phyloP scores from a whole-genome alignment of 768 basidiomycete genomes.

The Filobasidium wieringae region DNA sequence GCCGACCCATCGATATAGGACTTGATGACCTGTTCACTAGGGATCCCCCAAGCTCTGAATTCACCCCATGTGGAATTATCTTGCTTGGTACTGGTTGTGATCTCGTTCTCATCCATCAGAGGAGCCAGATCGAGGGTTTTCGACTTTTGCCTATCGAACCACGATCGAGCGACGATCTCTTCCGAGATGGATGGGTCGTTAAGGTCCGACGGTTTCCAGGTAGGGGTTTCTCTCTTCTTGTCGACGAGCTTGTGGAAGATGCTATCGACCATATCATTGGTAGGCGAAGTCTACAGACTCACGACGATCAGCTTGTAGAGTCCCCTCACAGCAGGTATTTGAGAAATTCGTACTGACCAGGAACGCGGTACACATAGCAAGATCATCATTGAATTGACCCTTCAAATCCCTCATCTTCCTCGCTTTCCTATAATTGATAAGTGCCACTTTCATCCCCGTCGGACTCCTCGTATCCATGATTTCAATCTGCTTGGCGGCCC shows the following conservation, averaged over 20 bases:
- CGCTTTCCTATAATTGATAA: slow-evolving; percentile 66
- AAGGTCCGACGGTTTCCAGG: slow-evolving; percentile 60
- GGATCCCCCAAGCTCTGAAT: slow-evolving; percentile 49
- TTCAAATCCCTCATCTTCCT: slow-evolving; percentile 48
- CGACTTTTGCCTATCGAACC: slow-evolving; percentile 53
- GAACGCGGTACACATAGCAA: slow-evolving; percentile 76
- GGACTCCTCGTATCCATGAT: slow-evolving; percentile 64
- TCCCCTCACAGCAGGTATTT: neutral
- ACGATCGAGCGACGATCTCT: slow-evolving; percentile 49
- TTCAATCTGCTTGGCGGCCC: slow-evolving; percentile 62
- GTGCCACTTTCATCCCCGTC: slow-evolving; percentile 81
- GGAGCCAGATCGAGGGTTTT: slow-evolving; percentile 45
- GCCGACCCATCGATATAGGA: slow-evolving; percentile 56
- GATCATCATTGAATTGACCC: slow-evolving; percentile 67
- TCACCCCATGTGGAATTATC: slow-evolving; percentile 36
- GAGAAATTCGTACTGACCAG: slow-evolving; percentile 63
- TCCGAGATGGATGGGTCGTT: slow-evolving; percentile 46
- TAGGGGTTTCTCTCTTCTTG: slow-evolving; percentile 42
- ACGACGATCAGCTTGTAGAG: slow-evolving; percentile 9
- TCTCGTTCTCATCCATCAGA: slow-evolving; percentile 18
- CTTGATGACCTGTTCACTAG: slow-evolving; percentile 63
- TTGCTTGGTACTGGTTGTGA: slow-evolving; percentile 24
- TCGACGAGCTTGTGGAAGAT: slow-evolving; percentile 57
- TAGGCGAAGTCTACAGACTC: slow-evolving; percentile 4
- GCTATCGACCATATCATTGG: slow-evolving; percentile 65